Evolutionary conservation across 108 stramenopile genomes (phyloP), one percentile per base, ranked within the genome.

Genomic region (Skeletonema marinoi): DNA sequence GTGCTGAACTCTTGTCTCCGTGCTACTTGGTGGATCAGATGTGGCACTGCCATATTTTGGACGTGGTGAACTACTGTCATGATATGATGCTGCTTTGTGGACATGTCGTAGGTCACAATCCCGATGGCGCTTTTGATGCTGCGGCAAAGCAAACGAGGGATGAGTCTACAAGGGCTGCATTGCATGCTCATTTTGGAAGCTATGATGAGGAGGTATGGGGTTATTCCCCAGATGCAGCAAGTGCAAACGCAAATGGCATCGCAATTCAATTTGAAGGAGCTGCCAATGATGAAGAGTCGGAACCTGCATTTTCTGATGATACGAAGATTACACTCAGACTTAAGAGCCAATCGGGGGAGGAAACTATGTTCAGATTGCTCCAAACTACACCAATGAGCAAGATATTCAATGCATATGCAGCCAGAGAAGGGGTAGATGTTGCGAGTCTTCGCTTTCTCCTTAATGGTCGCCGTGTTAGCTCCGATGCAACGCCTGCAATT

Each of bases 21-120:
- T 84, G 88, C 13, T 21, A 80, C 38, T 74, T 87, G 56, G 88
- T 92, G 66, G 83, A 85, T 36, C 85, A 88, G 70, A 89, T 92
- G 88, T 92, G 91, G 91, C 88, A 88, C 64, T 71, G 77, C 50
- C 88, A 92, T 73, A 70, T 91, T 41, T 72, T 89, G 21, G 88
- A 89, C 73, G 85, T 85, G 63, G 73, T 79, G 30, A 88, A 85
- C 75, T 92, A 92, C 78, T 85, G 73, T 5, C 84, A 88, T 38
- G 87, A 89, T 71, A 88, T 87, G 44, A 83, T 86, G 65, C 66
- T 86, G 32, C 68, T 89, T 48, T 91, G 87, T 75, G 88, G 88
- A 32, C 85, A 84, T 71, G 78, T 91, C 19, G 86, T 91, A 56
- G 84, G 86, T 36, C 87, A 89, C 66, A 82, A 88, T 66, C 88